Conservation (phyloP, 371 early-diverging fungal species). For the Mortierella sp. region DNA sequence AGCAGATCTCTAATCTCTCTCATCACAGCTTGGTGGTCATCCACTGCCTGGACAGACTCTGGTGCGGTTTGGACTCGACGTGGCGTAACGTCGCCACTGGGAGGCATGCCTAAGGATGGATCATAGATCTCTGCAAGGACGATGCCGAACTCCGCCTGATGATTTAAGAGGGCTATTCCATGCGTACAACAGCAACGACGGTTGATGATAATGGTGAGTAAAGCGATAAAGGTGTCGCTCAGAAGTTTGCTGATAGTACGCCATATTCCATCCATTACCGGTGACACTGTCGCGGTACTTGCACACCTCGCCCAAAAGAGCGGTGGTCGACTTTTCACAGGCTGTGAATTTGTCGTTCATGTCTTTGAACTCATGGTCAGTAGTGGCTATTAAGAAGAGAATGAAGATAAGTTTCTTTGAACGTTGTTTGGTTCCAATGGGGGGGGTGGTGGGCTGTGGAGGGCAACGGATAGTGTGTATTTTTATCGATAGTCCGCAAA, state of each 20-base stretch:
- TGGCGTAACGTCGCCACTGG: constrained; percentile 57
- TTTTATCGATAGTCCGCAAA: background rate
- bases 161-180: constrained; percentile 68
- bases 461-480: too few relatives aligned
- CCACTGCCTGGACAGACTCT: constrained; percentile 68
- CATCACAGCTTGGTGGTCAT: constrained; percentile 75
- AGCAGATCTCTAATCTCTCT: constrained; percentile 71
- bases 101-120: constrained; percentile 53
- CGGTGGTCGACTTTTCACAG: constrained; percentile 64
- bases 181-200: background rate
- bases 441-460: background rate
- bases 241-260: too few relatives aligned
- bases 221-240: background rate
- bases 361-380: constrained; percentile 77
- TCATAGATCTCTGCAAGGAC: constrained; percentile 71
- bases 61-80: constrained; percentile 66
- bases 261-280: too few relatives aligned
- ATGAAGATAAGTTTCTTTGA: too few relatives aligned
- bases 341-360: constrained; percentile 72
- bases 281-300: constrained; percentile 83
- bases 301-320: constrained; percentile 73
- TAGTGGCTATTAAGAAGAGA: constrained; percentile 61
- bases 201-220: background rate
- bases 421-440: background rate
- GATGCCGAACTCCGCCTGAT: constrained; percentile 77